Evolutionary conservation across 495 filamentous ascomycete genomes (phyloP), one percentile per base, ranked within the genome.

Genomic region (Beverwykella pulmonaria): DNA sequence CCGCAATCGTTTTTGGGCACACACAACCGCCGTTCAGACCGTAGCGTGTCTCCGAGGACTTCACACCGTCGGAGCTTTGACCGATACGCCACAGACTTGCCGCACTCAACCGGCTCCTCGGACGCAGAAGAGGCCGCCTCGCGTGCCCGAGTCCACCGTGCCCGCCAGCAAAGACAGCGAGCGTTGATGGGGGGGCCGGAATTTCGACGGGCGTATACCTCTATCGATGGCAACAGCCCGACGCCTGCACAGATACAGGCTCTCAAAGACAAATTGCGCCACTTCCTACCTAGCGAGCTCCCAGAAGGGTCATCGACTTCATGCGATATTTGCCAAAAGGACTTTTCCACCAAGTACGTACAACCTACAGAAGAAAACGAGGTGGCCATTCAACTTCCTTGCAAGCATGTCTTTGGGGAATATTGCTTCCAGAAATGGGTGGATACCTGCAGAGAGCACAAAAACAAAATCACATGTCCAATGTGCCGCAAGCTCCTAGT

Each of bases 311-410:
- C 56, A 1, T 55, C 54, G 46, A 2, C 54, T 0, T 44, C 26
- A 20, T 71, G 69, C 61, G 69, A 71, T 50, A 71, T 71, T 27
- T 71, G 69, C 56, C 55, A 65, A 47, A 71, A 71, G 34, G 69
- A 71, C 30, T 71, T 68, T 25, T 68, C 69, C 1, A 25, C 36
- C 9, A 59, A 55, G 22, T 20, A 62, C 30, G 54, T 61, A 14
- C n/a, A 57, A 10, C 60, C 69, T 10, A 65, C 25, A 25, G 69
- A 71, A 41, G 65, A 71, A n/a, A 60, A 64, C 17, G 69, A 71
- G 48, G 61, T 71, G 20, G 69, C 69, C 0, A 65, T 71, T 10
- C 54, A 68, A 50, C 69, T 71, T 17, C 65, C 69, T 1, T 71
- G 69, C 46, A 68, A 71, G 57, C 69, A 71, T 32, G 36, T 71